Evolutionary conservation across 257 asterid genomes (phyloP), one percentile per base, ranked within the genome.

Genomic region (Fraxinus anomala): DNA sequence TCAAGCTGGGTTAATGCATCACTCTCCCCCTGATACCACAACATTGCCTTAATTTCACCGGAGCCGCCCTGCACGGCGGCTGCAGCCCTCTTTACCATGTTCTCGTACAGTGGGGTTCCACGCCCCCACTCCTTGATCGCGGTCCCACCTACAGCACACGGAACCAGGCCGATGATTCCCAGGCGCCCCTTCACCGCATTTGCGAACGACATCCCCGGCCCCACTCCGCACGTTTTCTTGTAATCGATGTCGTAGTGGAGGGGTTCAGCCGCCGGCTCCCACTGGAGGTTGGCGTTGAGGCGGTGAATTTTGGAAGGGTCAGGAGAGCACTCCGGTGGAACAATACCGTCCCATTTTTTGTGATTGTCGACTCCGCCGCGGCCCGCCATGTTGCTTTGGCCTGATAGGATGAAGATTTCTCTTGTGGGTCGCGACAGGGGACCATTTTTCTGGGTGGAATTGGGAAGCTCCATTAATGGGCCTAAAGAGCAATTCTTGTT

Each of bases 371-470:
- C 91, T 80, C 98, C 97, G 82, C 96, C 97, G 19, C 98, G 96
- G 78, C 98, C 97, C 54, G 97, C 89, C 98, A 94, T 94, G 95
- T 94, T 94, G 90, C 97, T 94, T 80, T 94, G 97, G 74, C 98
- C 98, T 21, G 98, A 91, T 34, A 94, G 77, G 82, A 94, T 92
- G 94, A 92, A 91, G 77, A 94, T 78, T 39, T 87, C 89, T 26
- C 85, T 92, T 80, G 83, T 70, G 76, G 86, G 79, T n/a, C 71
- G 85, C 75, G 86, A 80, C 17, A 71, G 85, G 79, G 85, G 30
- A 71, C 72, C 88, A 44, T 30, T 56, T 76, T 26, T 72, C 68
- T 73, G 70, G 80, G 80, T 59, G 1, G 90, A 59, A 63, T 40
- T 40, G 16, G 16, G 16, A 40, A 40, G 49, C 16, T 40, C 49